Evolutionary conservation across 2,329 filamentous ascomycete species (phyloP), one percentile per base, ranked within the genome.

Genomic region (Pestalotiopsis sp.): DNA sequence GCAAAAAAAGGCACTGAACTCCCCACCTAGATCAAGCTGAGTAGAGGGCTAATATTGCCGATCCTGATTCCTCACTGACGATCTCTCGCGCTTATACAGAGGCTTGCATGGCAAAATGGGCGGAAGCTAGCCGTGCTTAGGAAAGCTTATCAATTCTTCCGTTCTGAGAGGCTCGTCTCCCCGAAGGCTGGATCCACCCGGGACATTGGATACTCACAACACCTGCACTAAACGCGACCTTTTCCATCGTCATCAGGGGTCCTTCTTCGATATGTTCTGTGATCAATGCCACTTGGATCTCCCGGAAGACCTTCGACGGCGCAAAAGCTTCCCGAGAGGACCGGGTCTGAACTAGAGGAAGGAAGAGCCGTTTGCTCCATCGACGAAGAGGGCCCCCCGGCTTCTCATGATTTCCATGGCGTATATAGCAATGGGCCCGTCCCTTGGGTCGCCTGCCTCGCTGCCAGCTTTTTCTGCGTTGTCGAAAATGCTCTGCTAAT

Each of bases 1-100:
- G 56, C 23, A 23, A 25, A 36, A 27, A 20, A 27, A 20, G 52
- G 20, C 57, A n/a, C 20, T 52, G 45, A 52, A 49, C 45, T 20
- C 45, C 45, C 45, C 17, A 20, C 45, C 17, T 17, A n/a, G 45
- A 20, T n/a, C 17, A 20, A 52, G 57, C 23, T 9, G 23, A 13
- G 14, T 14, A 27, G 25, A 62, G 27, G 31, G 59, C 31, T 62
- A 62, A 62, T 27, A 23, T 62, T 64, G 61, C 20, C 61, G 61
- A 64, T 64, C 61, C 61, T 64, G 38, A 64, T 64, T 64, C 61
- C 40, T 64, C 61, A 64, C 49, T 52, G 45, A 20, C 45, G 45
- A 52, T 52, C 45, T 52, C 12, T 25, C 2, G 23, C n/a, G 40
- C 14, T 49, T 31, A 36, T 45, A 40, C 59, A 62, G n/a, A 41